Percentiles rank a stretch among this genome's conserved stretches.
phyloP scores from a whole-genome alignment of 2,329 filamentous ascomycete genomes.

The Diaporthe citriasiana region DNA sequence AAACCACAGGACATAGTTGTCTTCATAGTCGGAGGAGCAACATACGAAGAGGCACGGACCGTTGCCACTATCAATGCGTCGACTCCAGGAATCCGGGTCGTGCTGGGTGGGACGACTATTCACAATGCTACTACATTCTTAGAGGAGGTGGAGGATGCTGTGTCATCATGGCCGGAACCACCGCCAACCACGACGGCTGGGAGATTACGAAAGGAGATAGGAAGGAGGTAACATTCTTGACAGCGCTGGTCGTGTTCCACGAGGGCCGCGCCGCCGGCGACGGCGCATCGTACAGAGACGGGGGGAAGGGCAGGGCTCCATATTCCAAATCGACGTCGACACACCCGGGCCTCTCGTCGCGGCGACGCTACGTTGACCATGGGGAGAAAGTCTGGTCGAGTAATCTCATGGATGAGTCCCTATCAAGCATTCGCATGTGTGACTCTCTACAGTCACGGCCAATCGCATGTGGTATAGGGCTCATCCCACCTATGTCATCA shows the following conservation, averaged over 20 bases:
- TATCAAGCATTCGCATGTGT: neutral
- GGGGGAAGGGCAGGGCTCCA: neutral
- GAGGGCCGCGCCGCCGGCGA: neutral
- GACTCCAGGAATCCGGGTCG: conserved; percentile 88
- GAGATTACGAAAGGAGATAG: conserved; percentile 51
- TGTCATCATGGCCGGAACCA: conserved; percentile 86
- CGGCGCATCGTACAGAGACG: neutral
- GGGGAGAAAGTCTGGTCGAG: neutral
- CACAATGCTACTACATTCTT: conserved; percentile 91
- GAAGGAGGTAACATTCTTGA: conserved; percentile 43
- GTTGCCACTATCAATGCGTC: conserved; percentile 95
- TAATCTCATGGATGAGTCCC: neutral
- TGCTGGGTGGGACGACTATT: conserved; percentile 88
- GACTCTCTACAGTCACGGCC: neutral
- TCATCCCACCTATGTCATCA: neutral
- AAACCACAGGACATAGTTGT: conserved; percentile 97
- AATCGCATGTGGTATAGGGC: neutral
- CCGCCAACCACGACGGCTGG: conserved; percentile 52
- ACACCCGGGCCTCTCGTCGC: neutral
- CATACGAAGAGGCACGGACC: conserved; percentile 97
- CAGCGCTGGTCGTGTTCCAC: neutral
- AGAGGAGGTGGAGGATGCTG: conserved; percentile 91
- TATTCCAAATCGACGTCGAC: neutral
- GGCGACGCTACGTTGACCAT: neutral
- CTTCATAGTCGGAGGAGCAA: conserved; percentile 93